Conservation (phyloP, 805 yeast species). For the Nakazawaea pomicola region DNA sequence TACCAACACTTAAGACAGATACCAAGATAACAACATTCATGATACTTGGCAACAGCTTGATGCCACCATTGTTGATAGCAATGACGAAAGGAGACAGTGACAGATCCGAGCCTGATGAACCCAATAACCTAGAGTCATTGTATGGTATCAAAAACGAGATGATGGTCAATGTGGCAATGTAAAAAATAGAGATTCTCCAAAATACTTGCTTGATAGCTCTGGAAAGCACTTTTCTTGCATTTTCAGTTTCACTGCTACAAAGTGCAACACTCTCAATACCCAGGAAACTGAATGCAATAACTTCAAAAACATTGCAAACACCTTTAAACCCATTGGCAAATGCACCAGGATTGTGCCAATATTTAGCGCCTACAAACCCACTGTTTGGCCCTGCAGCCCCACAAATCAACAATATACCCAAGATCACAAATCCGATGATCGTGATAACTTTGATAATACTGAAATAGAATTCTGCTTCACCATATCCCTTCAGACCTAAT, state of each 20-base stretch:
- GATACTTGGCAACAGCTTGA: conserved; percentile 31
- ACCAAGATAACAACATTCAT: conserved; percentile 37
- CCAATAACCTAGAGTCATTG: conserved; percentile 29
- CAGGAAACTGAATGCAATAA: conserved; percentile 51
- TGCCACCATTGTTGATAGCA: conserved; percentile 33
- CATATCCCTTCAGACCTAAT: conserved; percentile 52
- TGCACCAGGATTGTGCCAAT: conserved; percentile 41
- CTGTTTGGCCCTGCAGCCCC: conserved; percentile 46
- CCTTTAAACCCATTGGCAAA: conserved; percentile 46
- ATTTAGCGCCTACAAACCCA: conserved; percentile 38
- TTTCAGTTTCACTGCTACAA: conserved; percentile 43
- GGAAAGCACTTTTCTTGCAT: conserved; percentile 46
- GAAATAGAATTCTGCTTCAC: conserved; percentile 47
- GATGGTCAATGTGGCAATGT: conserved; percentile 36
- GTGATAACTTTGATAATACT: conserved; percentile 45
- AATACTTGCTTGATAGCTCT: conserved; percentile 50
- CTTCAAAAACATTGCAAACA: conserved; percentile 47
- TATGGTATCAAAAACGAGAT: conserved; percentile 45
- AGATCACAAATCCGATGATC: conserved; percentile 48
- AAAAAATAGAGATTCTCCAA: conserved; percentile 50
- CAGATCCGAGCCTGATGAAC: conserved; percentile 27
- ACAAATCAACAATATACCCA: conserved; percentile 44
- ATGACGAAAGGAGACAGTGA: conserved; percentile 43
- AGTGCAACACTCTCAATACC: conserved; percentile 50
- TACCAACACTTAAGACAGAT: conserved; percentile 41